Percentiles rank a stretch among this genome's conserved stretches.
phyloP scores from a whole-genome alignment of 345 rosid genomes.

The Balakata baccata region DNA sequence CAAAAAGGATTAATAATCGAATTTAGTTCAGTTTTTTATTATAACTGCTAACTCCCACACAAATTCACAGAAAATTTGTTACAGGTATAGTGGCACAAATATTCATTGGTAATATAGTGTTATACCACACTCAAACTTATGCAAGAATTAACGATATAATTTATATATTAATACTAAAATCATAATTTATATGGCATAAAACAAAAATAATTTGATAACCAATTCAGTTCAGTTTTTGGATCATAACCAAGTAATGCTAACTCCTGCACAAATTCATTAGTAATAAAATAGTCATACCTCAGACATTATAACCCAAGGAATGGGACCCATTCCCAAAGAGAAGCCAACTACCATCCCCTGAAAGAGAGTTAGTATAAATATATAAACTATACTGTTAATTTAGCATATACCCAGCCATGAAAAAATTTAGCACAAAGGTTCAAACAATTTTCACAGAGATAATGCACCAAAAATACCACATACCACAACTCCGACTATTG shows the following conservation, averaged over 20 bases:
- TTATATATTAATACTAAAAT: too few relatives aligned
- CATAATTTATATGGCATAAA: too few relatives aligned
- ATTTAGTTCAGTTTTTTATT: too few relatives aligned
- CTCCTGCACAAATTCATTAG: not conserved
- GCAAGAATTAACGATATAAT: too few relatives aligned
- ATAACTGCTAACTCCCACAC: too few relatives aligned
- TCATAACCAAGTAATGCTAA: not conserved
- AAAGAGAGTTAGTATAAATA: slow-evolving; percentile 15
- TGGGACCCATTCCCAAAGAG: slow-evolving; percentile 90
- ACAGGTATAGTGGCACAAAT: too few relatives aligned
- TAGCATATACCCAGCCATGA: not conserved
- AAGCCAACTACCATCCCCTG: slow-evolving; percentile 74
- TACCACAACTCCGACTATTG: slow-evolving; percentile 92
- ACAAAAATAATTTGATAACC: too few relatives aligned
- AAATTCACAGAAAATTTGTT: too few relatives aligned
- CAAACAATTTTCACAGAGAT: slow-evolving; percentile 5
- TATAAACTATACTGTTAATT: too few relatives aligned
- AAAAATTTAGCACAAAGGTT: slow-evolving; percentile 10
- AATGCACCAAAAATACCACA: slow-evolving; percentile 28
- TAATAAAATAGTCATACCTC: slow-evolving; percentile 51
- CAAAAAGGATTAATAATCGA: too few relatives aligned
- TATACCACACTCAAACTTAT: too few relatives aligned
- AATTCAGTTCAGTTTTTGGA: not conserved
- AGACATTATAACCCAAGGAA: slow-evolving; percentile 99
- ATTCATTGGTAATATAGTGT: too few relatives aligned